phyloP scores from a whole-genome alignment of 176 grass and related monocot genomes.

The Typha latifolia region DNA sequence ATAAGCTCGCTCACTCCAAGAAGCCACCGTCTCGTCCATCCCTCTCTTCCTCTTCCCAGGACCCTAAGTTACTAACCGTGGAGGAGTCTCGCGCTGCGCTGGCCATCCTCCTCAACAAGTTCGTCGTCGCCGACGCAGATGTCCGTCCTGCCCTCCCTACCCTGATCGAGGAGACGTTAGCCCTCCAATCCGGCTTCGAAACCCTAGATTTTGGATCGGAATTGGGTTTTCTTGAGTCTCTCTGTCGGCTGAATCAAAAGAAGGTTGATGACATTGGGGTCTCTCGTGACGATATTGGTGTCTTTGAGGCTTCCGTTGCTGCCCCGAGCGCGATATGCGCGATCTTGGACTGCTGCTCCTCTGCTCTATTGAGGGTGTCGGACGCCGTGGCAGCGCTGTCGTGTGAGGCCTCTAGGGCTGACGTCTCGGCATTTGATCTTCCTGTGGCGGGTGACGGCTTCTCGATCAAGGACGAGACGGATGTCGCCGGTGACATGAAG shows the following conservation, averaged over 20 bases:
- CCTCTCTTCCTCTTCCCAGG: conserved; percentile 2
- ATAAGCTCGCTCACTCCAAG: conserved; percentile 40
- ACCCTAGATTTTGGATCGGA: conserved; percentile 33
- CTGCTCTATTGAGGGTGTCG: conserved; percentile 47
- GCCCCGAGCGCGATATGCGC: conserved; percentile 40
- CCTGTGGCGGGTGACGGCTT: conserved; percentile 64
- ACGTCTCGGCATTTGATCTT: conserved; percentile 52
- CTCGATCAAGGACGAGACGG: conserved; percentile 68
- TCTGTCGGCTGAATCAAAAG: conserved; percentile 20
- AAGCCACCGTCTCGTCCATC: conserved; percentile 15
- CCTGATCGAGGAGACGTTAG: conserved; percentile 33
- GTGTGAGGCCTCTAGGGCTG: conserved; percentile 64
- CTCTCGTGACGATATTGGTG: conserved; percentile 40
- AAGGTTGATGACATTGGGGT: conserved; percentile 10
- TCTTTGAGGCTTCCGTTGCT: conserved; percentile 51
- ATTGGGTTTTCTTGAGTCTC: conserved; percentile 25
- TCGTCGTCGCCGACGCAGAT: conserved; percentile 40
- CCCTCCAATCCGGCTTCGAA: conserved; percentile 30
- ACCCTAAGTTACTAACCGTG: conserved; percentile 18
- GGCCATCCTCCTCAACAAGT: conserved; percentile 74
- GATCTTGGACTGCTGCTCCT: conserved; percentile 66
- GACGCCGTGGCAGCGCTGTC: conserved; percentile 84
- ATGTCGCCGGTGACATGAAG: conserved; percentile 73
- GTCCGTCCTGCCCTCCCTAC: conserved; percentile 29
- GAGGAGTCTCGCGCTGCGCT: conserved; percentile 49